Conservation (phyloP, 139 green algal genomes). For the Ostreobium quekettii region DNA sequence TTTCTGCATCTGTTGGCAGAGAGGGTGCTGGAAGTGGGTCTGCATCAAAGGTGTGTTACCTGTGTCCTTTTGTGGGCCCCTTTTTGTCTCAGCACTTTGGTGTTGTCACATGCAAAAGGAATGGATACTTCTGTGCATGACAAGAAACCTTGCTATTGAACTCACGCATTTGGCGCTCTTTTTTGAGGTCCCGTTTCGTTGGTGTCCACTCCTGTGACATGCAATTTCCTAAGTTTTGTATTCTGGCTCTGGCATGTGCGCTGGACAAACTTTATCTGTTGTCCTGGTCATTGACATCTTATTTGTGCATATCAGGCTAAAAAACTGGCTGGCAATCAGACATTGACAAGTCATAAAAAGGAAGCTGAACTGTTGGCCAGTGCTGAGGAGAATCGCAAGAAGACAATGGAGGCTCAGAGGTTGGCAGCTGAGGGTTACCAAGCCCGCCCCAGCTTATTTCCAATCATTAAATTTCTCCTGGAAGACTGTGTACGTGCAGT, state of each 20-base stretch:
- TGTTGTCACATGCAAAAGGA: not conserved
- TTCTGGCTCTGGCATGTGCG: constrained; percentile 2
- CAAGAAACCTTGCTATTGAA: not conserved
- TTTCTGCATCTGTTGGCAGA: not conserved
- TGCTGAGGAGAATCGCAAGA: not conserved
- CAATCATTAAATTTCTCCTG: not conserved
- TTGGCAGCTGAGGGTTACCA: not conserved
- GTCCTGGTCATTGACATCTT: too few relatives aligned
- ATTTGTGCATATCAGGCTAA: constrained; percentile 11
- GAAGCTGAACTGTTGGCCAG: not conserved
- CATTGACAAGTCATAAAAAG: not conserved
- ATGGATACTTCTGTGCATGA: not conserved
- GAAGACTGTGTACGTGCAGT: constrained; percentile 8
- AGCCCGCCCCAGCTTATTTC: not conserved
- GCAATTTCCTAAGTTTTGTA: not conserved
- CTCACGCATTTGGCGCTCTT: not conserved
- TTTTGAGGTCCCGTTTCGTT: too few relatives aligned
- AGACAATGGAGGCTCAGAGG: not conserved
- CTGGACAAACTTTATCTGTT: too few relatives aligned
- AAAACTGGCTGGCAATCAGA: constrained; percentile 3
- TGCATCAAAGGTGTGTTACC: not conserved
- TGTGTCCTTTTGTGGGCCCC: not conserved
- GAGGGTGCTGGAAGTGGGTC: not conserved
- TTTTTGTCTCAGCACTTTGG: not conserved
- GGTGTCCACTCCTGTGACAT: not conserved